Evolutionary conservation across 1,284 basidiomycete genomes (phyloP), one percentile per base, ranked within the genome.

Genomic region (Neolentinus lepideus): DNA sequence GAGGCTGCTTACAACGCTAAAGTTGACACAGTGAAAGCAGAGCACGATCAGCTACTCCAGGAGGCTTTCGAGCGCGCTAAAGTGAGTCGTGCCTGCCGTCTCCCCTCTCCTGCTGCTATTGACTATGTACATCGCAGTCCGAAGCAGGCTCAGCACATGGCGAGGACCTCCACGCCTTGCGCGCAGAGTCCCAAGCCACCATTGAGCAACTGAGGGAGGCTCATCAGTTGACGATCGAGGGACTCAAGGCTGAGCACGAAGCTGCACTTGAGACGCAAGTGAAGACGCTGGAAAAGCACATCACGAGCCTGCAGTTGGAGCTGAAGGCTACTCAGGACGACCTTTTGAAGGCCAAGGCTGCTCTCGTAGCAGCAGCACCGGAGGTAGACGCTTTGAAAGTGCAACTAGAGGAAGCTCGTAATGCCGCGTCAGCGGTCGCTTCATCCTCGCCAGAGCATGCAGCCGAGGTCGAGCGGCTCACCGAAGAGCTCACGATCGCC

Each of bases 321-420:
- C 78, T 92, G 51, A 89, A 85, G 65, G 90, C 88, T 9, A 90
- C 90, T 0, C 81, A 85, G 63, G 89, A 92, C 58, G 90, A 92
- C 64, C 81, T 92, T 36, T 66, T 76, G 1, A 92, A 90, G 71
- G 77, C 87, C 8, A 92, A 92, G 69, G 66, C 76, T 1, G 70
- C 76, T 16, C 64, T 82, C 12, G 77, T 82, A 21, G 60, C 76
- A 3, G 72, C 80, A 47, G 75, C 75, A 19, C 66, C 74, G 2
- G 85, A 90, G 61, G 68, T 82, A 12, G 78, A 79, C 55, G 72
- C 60, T 10, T 68, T 88, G 33, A 81, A 77, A 53, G 67, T 74
- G 31, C 87, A 91, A 64, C 75, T 85, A 6, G 85, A 88, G 58
- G 80, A 81, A 51, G 79, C 81, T 22, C 79, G 77, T 46, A 63